Evolutionary conservation across 169 alveolate species (phyloP).

Genomic region (Plasmodium yoelii): DNA sequence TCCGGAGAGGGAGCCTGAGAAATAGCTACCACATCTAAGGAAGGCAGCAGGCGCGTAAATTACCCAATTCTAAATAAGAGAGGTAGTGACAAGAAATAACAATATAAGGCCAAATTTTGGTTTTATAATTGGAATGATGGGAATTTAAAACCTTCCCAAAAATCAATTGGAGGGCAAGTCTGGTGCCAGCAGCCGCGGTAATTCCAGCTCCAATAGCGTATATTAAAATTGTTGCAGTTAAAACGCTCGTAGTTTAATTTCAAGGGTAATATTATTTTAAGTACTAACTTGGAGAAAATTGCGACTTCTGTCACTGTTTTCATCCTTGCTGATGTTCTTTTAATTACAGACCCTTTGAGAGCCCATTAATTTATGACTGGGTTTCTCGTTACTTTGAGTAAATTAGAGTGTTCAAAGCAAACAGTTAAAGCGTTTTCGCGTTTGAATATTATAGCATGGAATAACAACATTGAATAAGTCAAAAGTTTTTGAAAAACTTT

Average conservation of each 20-base stretch:
- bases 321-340: no score
- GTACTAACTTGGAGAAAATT: neutral
- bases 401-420: conserved; percentile 94
- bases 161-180: conserved; percentile 94
- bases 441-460: conserved; percentile 87
- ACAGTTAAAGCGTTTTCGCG: conserved; percentile 79
- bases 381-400: conserved; percentile 84
- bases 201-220: conserved; percentile 95
- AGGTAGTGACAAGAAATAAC: conserved; percentile 96
- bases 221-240: conserved; percentile 93
- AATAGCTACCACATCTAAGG: conserved; percentile 97
- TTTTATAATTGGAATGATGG: conserved; percentile 93
- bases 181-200: conserved; percentile 97
- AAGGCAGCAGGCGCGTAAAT: conserved; percentile 97
- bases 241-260: conserved; percentile 91
- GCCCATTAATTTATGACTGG: neutral
- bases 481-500: conserved; percentile 5
- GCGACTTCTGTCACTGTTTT: no score
- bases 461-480: conserved; percentile 84
- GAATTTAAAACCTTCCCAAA: conserved; percentile 85
- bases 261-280: conserved; percentile 25
- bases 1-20: conserved; percentile 98
- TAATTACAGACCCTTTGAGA: neutral
- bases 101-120: conserved; percentile 86
- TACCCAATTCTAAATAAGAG: conserved; percentile 96